phyloP scores from a whole-genome alignment of 2,329 filamentous ascomycete species.

The Ascochyta fabae region DNA sequence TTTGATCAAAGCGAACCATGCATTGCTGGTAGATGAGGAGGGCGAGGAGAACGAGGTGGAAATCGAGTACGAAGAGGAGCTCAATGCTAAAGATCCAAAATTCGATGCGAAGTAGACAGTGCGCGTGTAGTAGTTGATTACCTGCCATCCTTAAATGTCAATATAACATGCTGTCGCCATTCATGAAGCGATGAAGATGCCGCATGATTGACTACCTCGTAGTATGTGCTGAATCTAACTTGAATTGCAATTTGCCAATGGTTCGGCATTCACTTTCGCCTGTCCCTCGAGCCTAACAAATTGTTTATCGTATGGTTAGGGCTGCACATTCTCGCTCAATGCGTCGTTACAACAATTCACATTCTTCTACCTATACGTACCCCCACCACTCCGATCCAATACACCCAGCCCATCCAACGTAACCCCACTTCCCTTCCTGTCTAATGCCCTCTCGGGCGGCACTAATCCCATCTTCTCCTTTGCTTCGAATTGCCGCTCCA shows the following conservation, averaged over 20 bases:
- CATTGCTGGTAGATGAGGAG: constrained; percentile 51
- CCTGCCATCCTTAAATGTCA: background rate
- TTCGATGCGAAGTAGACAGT: constrained; percentile 22
- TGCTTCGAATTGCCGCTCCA: constrained; percentile 23
- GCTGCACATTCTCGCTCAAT: no score
- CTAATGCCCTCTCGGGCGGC: constrained; percentile 15
- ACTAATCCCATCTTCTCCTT: constrained; percentile 41
- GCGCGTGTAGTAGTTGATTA: background rate
- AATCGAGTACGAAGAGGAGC: constrained; percentile 47
- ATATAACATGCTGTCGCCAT: no score
- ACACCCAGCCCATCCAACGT: constrained; percentile 35
- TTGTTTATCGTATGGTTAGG: background rate
- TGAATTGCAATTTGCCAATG: no score
- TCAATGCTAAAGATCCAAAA: constrained; percentile 51
- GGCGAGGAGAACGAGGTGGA: constrained; percentile 48
- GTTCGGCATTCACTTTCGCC: no score
- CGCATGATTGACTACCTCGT: no score
- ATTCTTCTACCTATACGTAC: constrained; percentile 13
- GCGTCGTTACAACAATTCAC: background rate
- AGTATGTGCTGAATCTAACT: no score
- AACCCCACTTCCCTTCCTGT: constrained; percentile 34
- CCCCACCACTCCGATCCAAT: constrained; percentile 31
- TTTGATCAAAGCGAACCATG: constrained; percentile 57
- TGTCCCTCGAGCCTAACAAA: no score
- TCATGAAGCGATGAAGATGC: no score